These are phyloP conservation scores for Baeospora myosura DNA, from an alignment of 1,284 basidiomycete genomes.

Conservation along the genomic window DNA sequence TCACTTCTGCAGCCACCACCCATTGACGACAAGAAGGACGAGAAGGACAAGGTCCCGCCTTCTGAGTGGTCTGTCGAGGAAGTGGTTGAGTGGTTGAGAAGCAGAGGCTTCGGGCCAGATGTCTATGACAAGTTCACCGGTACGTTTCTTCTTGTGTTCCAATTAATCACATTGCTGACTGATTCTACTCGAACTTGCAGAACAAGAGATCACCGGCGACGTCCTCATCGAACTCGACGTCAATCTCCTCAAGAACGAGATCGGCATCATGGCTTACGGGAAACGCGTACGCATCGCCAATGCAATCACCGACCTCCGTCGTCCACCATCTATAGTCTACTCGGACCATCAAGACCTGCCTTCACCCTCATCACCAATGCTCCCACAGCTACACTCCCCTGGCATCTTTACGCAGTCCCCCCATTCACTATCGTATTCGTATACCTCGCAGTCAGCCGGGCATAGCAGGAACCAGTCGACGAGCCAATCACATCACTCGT, in stretches of 20 bases:
- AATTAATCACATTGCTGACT: no score
- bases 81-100: slow-evolving; percentile 84
- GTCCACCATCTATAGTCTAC: slow-evolving; percentile 52
- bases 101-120: slow-evolving; percentile 79
- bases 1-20: neutral
- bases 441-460: slow-evolving; percentile 23
- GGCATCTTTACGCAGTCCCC: slow-evolving; percentile 27
- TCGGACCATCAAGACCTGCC: slow-evolving; percentile 25
- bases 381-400: neutral
- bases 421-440: slow-evolving; percentile 38
- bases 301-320: slow-evolving; percentile 85
- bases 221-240: slow-evolving; percentile 92
- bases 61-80: slow-evolving; percentile 85
- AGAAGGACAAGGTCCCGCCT: slow-evolving; percentile 31
- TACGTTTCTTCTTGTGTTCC: no score
- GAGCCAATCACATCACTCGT: slow-evolving; percentile 38
- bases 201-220: slow-evolving; percentile 98
- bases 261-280: slow-evolving; percentile 91
- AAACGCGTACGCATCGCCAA: slow-evolving; percentile 92
- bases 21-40: neutral
- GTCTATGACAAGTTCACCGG: slow-evolving; percentile 81
- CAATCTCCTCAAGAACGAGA: slow-evolving; percentile 88
- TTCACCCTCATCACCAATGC: slow-evolving; percentile 11
- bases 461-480: slow-evolving; percentile 34
- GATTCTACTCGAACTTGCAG: no score